Evolutionary conservation across 2,329 filamentous ascomycete species (phyloP), one percentile per base, ranked within the genome.

Genomic region (Aureobasidium melanogenum): DNA sequence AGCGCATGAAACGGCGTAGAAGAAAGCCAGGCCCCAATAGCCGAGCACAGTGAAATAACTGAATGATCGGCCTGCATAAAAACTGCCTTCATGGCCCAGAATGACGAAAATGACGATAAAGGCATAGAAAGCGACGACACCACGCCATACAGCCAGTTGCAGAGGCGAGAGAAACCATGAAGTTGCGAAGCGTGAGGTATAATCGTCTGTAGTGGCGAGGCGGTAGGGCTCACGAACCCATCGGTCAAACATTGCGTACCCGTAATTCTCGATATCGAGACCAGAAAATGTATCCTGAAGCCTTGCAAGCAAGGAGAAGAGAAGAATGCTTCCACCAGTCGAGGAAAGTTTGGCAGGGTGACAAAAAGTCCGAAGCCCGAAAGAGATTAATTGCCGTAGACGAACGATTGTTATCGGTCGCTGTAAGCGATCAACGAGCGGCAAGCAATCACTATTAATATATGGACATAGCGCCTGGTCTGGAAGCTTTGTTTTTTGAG

Each of bases 11-110:
- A 86, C 76, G 61, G 85, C 78, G 71, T 87, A 87, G 79, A 95
- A 96, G 76, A 92, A 93, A 26, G 83, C 85, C 38, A 93, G 75
- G 1, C 89, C 89, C 88, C 88, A 94, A 79, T 87, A 94, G 10
- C 88, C 89, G 62, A 94, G 77, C 69, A 86, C 79, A 30, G 91
- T 95, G 77, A 96, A 95, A 79, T 84, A 95, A 68, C 86, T 89
- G 77, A 95, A 94, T 48, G 80, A 81, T 48, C 78, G 74, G 57
- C 78, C 75, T 28, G 83, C 81, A 1, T 68, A 69, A n/a, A 78
- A 75, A 15, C 43, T 43, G 69, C 84, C 85, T 63, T 83, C 75
- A 79, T 82, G 89, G 63, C 79, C 85, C 70, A 91, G 84, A 70
- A 84, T 82, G 77, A 86, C 84, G 75, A 94, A 80, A 62, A 88